These are phyloP conservation scores for Suillus bovinus DNA, from an alignment of 768 basidiomycete species.

Conservation along the genomic window DNA sequence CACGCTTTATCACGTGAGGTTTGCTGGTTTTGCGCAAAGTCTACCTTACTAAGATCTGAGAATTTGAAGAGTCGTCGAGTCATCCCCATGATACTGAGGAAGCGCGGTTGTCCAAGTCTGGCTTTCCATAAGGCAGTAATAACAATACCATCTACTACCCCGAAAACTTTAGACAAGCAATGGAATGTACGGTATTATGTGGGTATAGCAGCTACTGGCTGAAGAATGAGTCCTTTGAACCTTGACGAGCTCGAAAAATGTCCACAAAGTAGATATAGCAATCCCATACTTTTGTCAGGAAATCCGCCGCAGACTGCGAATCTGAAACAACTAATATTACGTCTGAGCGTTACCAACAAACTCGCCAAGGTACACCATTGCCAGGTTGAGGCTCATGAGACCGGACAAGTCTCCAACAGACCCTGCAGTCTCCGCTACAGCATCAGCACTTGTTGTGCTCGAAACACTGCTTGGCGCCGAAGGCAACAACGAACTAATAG, in stretches of 20 bases:
- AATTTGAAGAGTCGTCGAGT: too few species aligned
- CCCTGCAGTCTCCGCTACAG: conserved; percentile 16
- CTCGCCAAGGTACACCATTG: conserved; percentile 21
- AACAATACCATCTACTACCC: neutral
- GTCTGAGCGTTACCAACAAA: conserved; percentile 19
- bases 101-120: too few species aligned
- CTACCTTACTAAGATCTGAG: too few species aligned
- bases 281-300: conserved; percentile 19
- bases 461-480: conserved; percentile 16
- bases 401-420: conserved; percentile 11
- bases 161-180: neutral
- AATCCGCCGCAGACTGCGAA: conserved; percentile 4
- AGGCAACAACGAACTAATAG: conserved; percentile 6
- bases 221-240: conserved; percentile 21
- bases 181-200: conserved; percentile 13
- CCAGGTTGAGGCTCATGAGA: conserved; percentile 18
- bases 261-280: conserved; percentile 22
- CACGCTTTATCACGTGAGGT: too few species aligned
- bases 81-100: too few species aligned
- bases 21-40: too few species aligned
- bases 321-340: conserved; percentile 5
- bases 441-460: conserved; percentile 20
- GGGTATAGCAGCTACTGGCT: conserved; percentile 27
- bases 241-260: conserved; percentile 12
- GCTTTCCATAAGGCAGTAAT: conserved; percentile 10